These are phyloP conservation scores for Yarrowia bubula DNA, from an alignment of 805 yeast species.

Conservation along the genomic window DNA sequence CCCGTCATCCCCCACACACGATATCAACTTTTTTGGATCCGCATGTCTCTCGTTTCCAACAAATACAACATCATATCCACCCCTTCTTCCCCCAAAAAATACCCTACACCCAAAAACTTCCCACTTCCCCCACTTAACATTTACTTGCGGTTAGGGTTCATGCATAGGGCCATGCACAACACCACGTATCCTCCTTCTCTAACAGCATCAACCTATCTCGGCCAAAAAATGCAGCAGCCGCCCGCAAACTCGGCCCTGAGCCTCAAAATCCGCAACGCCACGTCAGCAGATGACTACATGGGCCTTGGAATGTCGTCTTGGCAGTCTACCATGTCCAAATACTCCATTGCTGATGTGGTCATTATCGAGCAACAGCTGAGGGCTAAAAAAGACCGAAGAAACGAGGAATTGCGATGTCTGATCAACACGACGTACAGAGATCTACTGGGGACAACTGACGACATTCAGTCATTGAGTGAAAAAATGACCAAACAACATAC, in stretches of 20 bases:
- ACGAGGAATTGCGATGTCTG: not conserved
- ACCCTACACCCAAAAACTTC: not conserved
- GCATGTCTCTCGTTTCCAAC: not conserved
- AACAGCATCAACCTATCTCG: not conserved
- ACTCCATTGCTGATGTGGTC: conserved; percentile 14
- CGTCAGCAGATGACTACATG: conserved; percentile 1
- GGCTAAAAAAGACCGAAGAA: not conserved
- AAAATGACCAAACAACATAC: conserved; percentile 14
- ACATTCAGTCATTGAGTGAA: conserved; percentile 16
- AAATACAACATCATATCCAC: not conserved
- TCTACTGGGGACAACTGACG: conserved; percentile 11
- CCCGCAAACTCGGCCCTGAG: conserved; percentile 23
- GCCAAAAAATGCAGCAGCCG: conserved; percentile 13
- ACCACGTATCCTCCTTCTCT: not conserved
- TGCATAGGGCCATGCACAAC: conserved; percentile 3
- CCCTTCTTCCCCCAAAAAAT: not conserved
- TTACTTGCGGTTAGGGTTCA: conserved; percentile 8
- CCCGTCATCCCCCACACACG: no score
- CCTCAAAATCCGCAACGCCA: conserved; percentile 17
- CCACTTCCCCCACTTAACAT: not conserved
- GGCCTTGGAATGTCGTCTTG: conserved; percentile 11
- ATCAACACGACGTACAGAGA: conserved; percentile 12
- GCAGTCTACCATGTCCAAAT: conserved; percentile 21
- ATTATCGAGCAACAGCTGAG: conserved; percentile 20
- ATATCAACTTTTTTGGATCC: no score